A percentile compares a stretch with the other conserved stretches of the same genome.
These are phyloP conservation scores for Cerrena zonata DNA, from an alignment of 1,284 basidiomycete genomes.

Conservation along the genomic window DNA sequence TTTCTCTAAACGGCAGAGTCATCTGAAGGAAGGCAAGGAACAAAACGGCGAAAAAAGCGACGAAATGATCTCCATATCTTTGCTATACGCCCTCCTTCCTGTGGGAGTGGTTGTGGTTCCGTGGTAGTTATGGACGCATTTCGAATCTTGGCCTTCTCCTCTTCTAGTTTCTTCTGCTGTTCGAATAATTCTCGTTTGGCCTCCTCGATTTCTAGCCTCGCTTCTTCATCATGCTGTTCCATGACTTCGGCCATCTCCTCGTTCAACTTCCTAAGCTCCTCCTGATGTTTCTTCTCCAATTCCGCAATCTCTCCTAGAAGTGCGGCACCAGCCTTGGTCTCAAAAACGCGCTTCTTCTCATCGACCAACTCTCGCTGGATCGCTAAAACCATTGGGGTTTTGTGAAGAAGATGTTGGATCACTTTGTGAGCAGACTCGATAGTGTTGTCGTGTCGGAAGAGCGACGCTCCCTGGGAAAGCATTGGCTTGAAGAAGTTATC, in stretches of 20 bases:
- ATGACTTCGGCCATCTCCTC: constrained; percentile 2
- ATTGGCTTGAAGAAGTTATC: constrained; percentile 17
- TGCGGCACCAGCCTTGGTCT: constrained; percentile 12
- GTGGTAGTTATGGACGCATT: background rate
- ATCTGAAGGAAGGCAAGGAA: no score
- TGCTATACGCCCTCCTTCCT: no score
- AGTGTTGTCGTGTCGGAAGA: constrained; percentile 18
- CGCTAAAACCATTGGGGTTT: constrained; percentile 9
- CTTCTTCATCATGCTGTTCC: background rate
- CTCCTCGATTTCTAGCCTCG: constrained; percentile 1
- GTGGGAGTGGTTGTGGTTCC: no score
- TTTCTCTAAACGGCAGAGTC: no score
- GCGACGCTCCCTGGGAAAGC: constrained; percentile 16
- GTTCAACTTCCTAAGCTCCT: background rate
- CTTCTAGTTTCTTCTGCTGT: background rate
- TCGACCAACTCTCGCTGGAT: constrained; percentile 16
- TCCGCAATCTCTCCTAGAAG: constrained; percentile 6
- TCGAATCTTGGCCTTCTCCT: constrained; percentile 3
- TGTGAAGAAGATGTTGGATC: constrained; percentile 11
- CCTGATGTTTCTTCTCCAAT: constrained; percentile 3
- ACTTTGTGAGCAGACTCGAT: constrained; percentile 13
- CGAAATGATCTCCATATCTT: no score
- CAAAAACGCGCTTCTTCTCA: constrained; percentile 10
- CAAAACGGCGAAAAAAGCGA: no score
- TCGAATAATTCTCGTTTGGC: background rate